These are phyloP conservation scores for Hypocrella siamensis DNA, from an alignment of 2,329 filamentous ascomycete species.

Conservation along the genomic window DNA sequence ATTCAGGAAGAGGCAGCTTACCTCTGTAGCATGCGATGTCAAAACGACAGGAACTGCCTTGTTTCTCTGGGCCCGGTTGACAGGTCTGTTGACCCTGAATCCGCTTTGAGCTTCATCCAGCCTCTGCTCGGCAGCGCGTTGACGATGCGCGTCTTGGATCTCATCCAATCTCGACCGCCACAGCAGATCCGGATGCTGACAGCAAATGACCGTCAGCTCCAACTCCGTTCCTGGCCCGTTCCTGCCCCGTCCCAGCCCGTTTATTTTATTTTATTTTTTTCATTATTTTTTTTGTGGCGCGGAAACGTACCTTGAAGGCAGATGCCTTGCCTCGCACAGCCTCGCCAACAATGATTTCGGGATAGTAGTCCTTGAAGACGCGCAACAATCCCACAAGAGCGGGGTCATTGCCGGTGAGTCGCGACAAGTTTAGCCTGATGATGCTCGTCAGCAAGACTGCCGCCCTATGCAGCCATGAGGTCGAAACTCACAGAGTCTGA, in stretches of 20 bases:
- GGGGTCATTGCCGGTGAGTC: conserved; percentile 55
- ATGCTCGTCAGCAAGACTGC: background rate
- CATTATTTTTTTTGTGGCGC: background rate
- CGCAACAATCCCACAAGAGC: conserved; percentile 58
- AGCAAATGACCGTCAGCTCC: too few relatives aligned
- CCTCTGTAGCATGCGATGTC: conserved; percentile 58
- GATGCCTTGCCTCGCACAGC: conserved; percentile 43
- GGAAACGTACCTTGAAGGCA: conserved; percentile 36
- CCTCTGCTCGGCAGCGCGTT: conserved; percentile 26
- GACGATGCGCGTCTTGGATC: conserved; percentile 44
- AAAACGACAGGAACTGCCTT: conserved; percentile 51
- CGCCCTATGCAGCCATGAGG: background rate
- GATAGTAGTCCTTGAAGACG: conserved; percentile 84
- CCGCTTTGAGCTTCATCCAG: conserved; percentile 22
- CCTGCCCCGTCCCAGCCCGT: too few relatives aligned
- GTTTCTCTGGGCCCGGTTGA: conserved; percentile 12
- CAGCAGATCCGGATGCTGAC: conserved; percentile 59
- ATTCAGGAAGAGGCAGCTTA: conserved; percentile 13
- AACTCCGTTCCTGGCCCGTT: too few relatives aligned
- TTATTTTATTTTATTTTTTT: background rate
- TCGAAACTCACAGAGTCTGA: conserved; percentile 45
- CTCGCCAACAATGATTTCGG: conserved; percentile 69
- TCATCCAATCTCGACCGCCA: conserved; percentile 55
- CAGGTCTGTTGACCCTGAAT: conserved; percentile 46
- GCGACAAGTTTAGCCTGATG: conserved; percentile 36